Percentiles rank a stretch among this genome's conserved stretches.
Conservation (phyloP, 306 rosid genomes). For the Begonia fuchsioides region DNA sequence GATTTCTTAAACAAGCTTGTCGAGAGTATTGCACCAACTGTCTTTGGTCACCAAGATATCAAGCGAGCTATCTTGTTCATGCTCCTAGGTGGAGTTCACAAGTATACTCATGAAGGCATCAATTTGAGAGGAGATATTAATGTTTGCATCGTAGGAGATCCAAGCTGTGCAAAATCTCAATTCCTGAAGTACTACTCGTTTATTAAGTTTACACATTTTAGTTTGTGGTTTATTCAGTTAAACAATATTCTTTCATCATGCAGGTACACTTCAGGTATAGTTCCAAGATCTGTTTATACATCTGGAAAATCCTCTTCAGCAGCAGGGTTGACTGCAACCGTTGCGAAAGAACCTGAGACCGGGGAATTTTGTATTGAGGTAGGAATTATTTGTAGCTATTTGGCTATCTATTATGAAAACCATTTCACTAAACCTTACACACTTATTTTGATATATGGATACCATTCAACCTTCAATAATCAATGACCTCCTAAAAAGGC, state of each 20-base stretch:
- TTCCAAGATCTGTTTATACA: conserved; percentile 95
- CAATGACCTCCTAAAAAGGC: no score
- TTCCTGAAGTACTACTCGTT: conserved; percentile 57
- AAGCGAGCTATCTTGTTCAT: conserved; percentile 94
- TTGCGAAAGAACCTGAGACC: conserved; percentile 97
- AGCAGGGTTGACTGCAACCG: conserved; percentile 97
- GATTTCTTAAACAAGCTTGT: conserved; percentile 88
- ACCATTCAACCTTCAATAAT: no score
- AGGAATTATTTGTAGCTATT: conserved; percentile 12
- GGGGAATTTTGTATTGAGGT: conserved; percentile 99
- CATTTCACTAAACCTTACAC: not conserved
- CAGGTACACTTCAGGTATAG: conserved; percentile 79
- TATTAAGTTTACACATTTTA: not conserved
- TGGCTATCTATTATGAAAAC: not conserved
- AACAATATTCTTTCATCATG: conserved; percentile 14
- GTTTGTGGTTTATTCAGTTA: conserved; percentile 10
- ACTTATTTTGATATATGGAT: no score
- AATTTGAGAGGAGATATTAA: conserved; percentile 91
- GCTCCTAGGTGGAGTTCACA: conserved; percentile 95
- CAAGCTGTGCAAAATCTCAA: conserved; percentile 97
- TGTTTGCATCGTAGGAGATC: conserved; percentile 90
- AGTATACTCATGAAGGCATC: conserved; percentile 91
- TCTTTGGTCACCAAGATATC: conserved; percentile 93
- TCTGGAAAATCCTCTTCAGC: conserved; percentile 99
- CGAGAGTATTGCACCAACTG: conserved; percentile 73